phyloP scores from a whole-genome alignment of 2,329 filamentous ascomycete genomes.

The Stachybotrys chlorohalonatus region DNA sequence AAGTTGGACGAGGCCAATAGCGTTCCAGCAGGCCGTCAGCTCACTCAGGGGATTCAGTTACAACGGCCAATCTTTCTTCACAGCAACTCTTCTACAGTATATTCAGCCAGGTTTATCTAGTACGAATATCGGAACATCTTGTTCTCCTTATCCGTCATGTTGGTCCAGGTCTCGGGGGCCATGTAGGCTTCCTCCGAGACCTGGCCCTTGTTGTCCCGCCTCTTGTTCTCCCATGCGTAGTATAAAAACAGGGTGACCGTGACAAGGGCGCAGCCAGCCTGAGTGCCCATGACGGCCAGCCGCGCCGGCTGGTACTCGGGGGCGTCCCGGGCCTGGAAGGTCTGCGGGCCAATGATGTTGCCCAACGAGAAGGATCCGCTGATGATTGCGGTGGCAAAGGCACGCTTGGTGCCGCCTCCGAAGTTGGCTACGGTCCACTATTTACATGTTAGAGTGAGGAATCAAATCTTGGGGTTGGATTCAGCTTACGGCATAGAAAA shows the following conservation, averaged over 20 bases:
- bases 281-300: constrained; percentile 43
- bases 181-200: constrained; percentile 30
- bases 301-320: constrained; percentile 45
- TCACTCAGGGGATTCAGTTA: too few species aligned
- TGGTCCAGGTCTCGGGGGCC: constrained; percentile 33
- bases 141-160: constrained; percentile 49
- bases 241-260: constrained; percentile 38
- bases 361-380: constrained; percentile 42
- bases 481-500: constrained; percentile 33
- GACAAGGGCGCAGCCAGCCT: constrained; percentile 30
- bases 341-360: constrained; percentile 49
- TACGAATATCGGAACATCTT: constrained; percentile 45
- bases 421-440: constrained; percentile 42
- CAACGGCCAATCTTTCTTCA: too few species aligned
- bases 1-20: too few species aligned
- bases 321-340: constrained; percentile 41
- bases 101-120: constrained; percentile 8
- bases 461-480: accelerated
- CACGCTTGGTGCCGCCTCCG: constrained; percentile 42
- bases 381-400: constrained; percentile 38
- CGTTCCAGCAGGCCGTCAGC: too few species aligned
- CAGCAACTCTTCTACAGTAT: neutral
- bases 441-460: neutral
- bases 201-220: constrained; percentile 16
- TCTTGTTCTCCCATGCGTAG: constrained; percentile 40